Conservation (phyloP, 352 stramenopile species). For the Ophiocytium majus region DNA sequence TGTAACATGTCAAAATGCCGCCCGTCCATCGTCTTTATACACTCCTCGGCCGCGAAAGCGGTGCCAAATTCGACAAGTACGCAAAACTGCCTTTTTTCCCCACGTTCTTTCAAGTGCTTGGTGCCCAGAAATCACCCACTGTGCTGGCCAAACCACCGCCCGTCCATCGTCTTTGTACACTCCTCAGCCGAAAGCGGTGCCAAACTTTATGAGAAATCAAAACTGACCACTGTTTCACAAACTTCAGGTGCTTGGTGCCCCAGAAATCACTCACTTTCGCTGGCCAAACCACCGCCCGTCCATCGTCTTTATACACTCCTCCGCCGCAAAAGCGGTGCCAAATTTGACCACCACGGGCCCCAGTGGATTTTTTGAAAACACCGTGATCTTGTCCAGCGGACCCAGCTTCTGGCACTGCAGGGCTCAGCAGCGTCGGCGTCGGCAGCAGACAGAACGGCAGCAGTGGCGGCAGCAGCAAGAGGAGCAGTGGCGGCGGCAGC, state of each 20-base stretch:
- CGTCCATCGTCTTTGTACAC: slow-evolving; percentile 80
- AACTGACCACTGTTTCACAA: too few species aligned
- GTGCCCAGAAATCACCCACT: slow-evolving; percentile 6
- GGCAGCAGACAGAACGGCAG: too few species aligned
- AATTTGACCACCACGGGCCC: slow-evolving; percentile 89
- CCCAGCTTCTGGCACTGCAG: slow-evolving; percentile 64
- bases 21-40: slow-evolving; percentile 79
- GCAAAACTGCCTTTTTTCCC: too few species aligned
- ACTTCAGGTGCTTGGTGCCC: neutral
- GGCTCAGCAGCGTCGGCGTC: too few species aligned
- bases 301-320: slow-evolving; percentile 79
- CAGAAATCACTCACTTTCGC: slow-evolving; percentile 25
- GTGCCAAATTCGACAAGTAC: slow-evolving; percentile 82
- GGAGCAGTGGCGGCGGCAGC: too few species aligned
- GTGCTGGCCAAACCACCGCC: slow-evolving; percentile 71
- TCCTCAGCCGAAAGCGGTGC: slow-evolving; percentile 66
- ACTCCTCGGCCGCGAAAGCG: slow-evolving; percentile 69
- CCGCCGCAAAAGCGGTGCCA: slow-evolving; percentile 63
- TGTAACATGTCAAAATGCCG: slow-evolving; percentile 79
- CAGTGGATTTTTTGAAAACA: slow-evolving; percentile 84
- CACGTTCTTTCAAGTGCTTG: neutral
- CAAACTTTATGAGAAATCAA: too few species aligned
- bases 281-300: slow-evolving; percentile 77
- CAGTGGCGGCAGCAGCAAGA: too few species aligned
- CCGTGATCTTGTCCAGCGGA: slow-evolving; percentile 81